Evolutionary conservation across 768 basidiomycete species (phyloP), one percentile per base, ranked within the genome.

Genomic region (Cyclocybe cylindracea): DNA sequence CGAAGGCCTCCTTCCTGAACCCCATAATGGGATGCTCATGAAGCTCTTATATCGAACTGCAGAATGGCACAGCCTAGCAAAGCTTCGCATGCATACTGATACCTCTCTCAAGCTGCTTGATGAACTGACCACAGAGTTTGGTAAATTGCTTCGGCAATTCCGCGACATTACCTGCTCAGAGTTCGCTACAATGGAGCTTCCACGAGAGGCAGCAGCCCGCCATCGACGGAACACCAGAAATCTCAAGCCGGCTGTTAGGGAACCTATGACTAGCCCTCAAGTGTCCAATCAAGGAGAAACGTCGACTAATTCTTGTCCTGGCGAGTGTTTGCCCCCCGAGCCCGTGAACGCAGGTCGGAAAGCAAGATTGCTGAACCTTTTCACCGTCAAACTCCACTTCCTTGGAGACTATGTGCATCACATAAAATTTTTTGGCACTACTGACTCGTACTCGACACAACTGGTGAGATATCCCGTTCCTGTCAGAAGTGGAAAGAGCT

Each of bases 341-440:
- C n/a, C 42, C n/a, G 36, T 8, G 16, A 40, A 5, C 18, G 33
- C 44, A 1, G 56, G 48, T 18, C 50, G 54, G 33, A 59, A 48
- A 31, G 40, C 16, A 34, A 66, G 60, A 46, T 36, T 32, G 10
- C 60, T 63, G 55, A 70, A 61, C 46, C 38, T 63, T 7, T 13
- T 43, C 2, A 71, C 66, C 0, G 64, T 62, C 35, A 74, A 74
- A 48, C 57, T 61, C 3, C 70, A 73, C 53, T 54, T 62, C 10
- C 49, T 72, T 6, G 57, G 61, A 0, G 63, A 73, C 46, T 70
- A 70, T 48, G 42, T 40, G 2, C 13, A 45, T 2, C 59, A 53
- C 24, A 65, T 69, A 16, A 14, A 41, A 39, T 9, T 18, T 8
- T 18, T 48, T 10, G 55, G 55, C 6, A 57, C 51, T 1, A 49